Base-by-base conservation (phyloP, 2,329 filamentous ascomycete genomes). In the Trichoderma aggressivum region DNA sequence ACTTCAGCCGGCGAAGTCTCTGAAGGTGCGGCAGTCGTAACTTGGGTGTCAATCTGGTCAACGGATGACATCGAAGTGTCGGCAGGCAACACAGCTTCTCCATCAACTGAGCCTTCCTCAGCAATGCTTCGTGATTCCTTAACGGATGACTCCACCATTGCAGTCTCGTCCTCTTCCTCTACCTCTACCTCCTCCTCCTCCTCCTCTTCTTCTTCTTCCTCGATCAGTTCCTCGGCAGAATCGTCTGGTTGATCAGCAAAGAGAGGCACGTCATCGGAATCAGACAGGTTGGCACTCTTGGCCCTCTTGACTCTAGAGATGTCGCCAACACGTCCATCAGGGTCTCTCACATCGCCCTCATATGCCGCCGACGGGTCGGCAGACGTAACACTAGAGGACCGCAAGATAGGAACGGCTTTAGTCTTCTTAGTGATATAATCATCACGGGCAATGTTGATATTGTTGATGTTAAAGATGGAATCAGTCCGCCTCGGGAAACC, bases 341-440 rank as follows among this genome's bases (percentile, higher is more conserved):
- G 70, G n/a, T 74, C 76, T 32, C 79, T 78, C 11, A 79, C 74
- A 36, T 75, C 73, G 21, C 75, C 72, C n/a, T 72, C 71, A 21
- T 75, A 72, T 5, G 65, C 68, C 3, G 28, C 68, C 14, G 74
- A 70, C 1, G 79, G 78, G 18, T 80, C 78, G 2, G 55, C 55
- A 58, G 55, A 58, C 18, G 21, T n/a, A 32, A 32, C 30, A 11
- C 84, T 89, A 71, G 89, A 85, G 1, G 92, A 92, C 50, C 86
- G 86, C 11, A 95, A 82, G 73, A 97, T 97, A 0, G 94, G 92
- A 69, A 97, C 88, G 11, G 94, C 94, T 82, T 96, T 98, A 5
- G 91, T 93, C 75, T 89, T 90, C 81, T 92, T 94, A 18, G 63
- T 21, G 36, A 56, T 24, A 0, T 89, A 86, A 26, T 93, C 90